Evolutionary conservation across 1,284 basidiomycete genomes (phyloP).

Genomic region (Rhodotorula sp.): DNA sequence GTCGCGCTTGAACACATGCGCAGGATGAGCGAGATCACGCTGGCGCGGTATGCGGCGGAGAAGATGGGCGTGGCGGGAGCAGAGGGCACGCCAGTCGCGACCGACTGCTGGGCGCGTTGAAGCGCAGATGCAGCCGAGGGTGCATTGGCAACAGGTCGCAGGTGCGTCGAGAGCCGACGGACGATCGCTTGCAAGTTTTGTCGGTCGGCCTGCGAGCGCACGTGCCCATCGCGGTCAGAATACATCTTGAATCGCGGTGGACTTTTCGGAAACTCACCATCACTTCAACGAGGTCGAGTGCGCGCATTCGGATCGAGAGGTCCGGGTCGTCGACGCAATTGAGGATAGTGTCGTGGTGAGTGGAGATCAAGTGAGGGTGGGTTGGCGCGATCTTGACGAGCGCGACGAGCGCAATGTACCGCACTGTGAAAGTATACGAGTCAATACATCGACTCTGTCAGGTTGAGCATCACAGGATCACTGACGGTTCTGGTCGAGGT

Average conservation of each 20-base stretch:
- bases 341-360: constrained; percentile 89
- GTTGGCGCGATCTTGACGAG: constrained; percentile 93
- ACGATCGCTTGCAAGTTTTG: constrained; percentile 84
- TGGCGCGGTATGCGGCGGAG: constrained; percentile 51
- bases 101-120: constrained; percentile 52
- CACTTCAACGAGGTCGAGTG: constrained; percentile 86
- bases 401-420: constrained; percentile 92
- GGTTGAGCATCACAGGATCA: neutral
- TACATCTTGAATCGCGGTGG: no score
- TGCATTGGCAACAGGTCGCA: constrained; percentile 60
- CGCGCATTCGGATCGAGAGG: constrained; percentile 90
- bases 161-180: constrained; percentile 78
- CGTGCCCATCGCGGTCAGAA: constrained; percentile 58
- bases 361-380: constrained; percentile 84
- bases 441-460: neutral
- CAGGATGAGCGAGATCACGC: constrained; percentile 54
- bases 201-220: constrained; percentile 63
- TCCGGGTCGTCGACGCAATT: constrained; percentile 88
- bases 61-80: constrained; percentile 50
- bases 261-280: constrained; percentile 58
- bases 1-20: constrained; percentile 39
- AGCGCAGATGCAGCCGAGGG: constrained; percentile 59
- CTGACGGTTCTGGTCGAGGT: constrained; percentile 89
- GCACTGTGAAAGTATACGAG: constrained; percentile 59
- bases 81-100: constrained; percentile 46